Percentiles rank a stretch among this genome's conserved stretches.
Conservation (phyloP, 352 stramenopile species). For the Pythium aristosporum region DNA sequence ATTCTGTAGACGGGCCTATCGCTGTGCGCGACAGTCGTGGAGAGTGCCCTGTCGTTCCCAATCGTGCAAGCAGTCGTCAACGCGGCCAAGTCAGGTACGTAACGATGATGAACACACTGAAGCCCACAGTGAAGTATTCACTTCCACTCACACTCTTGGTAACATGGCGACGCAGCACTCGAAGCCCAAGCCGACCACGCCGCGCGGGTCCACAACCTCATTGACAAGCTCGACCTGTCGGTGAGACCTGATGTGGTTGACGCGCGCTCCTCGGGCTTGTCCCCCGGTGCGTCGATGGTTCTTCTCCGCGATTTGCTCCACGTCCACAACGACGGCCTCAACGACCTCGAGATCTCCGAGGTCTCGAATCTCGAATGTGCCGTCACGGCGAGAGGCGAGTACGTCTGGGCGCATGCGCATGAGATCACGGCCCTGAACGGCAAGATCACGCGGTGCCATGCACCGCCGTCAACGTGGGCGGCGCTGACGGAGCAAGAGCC, state of each 20-base stretch:
- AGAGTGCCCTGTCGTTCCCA: neutral
- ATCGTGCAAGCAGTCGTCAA: slow-evolving; percentile 5
- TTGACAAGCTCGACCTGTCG: slow-evolving; percentile 14
- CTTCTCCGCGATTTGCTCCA: slow-evolving; percentile 17
- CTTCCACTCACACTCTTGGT: too few species aligned
- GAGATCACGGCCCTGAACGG: slow-evolving; percentile 13
- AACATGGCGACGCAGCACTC: too few species aligned
- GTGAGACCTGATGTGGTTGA: neutral
- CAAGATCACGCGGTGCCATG: slow-evolving; percentile 4
- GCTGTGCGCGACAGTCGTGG: slow-evolving; percentile 11
- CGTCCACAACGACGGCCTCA: slow-evolving; percentile 4
- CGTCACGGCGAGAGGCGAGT: slow-evolving; percentile 11
- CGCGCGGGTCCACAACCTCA: slow-evolving; percentile 18
- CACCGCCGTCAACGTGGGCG: neutral
- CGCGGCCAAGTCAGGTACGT: slow-evolving; percentile 1
- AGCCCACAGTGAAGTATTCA: too few species aligned
- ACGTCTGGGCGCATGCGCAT: slow-evolving; percentile 7
- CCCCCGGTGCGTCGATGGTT: neutral
- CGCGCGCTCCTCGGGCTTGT: neutral
- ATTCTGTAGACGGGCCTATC: slow-evolving; percentile 3
- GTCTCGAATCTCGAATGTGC: slow-evolving; percentile 16
- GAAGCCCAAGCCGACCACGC: neutral
- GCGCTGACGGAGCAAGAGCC: neutral
- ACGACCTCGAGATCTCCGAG: slow-evolving; percentile 10
- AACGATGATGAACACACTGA: neutral